Base-by-base conservation (phyloP, 257 asterid genomes). In the Penstemon newberryi region DNA sequence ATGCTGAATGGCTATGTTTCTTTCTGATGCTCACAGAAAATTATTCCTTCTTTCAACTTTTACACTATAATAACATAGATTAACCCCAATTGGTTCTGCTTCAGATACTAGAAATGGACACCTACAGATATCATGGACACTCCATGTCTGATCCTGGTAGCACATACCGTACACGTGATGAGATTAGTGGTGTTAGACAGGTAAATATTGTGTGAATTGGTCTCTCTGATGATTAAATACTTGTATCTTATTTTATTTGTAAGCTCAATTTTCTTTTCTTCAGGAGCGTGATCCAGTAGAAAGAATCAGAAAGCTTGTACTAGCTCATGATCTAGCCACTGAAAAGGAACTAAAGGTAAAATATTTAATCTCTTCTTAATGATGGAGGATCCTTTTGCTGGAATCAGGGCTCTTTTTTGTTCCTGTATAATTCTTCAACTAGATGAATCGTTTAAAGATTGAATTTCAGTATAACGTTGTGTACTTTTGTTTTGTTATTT, bases 131-230 rank as follows among this genome's bases (percentile, higher is more conserved):
- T 76, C 99, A 91, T 57, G 97, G 99, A 7, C 98, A 89, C 84
- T 94, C 98, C 69, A 89, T 91, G 97, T 94, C 99, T 65, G 99
- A 94, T 78, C 99, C 99, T 61, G 99, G 97, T 62, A 94, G 96
- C 88, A 89, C 99, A 60, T 94, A 94, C 57, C 96, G 99, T 25
- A 89, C 99, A 15, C 96, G 98, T 78, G 98, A 89, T 79, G 99
- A 87, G 81, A 87, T 94, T 72, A 74, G 86, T 75, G 97, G 93
- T 52, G 77, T 94, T 70, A 86, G 99, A 82, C 97, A 94, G 97
- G 99, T 93, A 13, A 45, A 44, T 45, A 61, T 71, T 59, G 7
- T 50, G 56, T 72, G 57, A 58, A 15, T 44, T 46, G 4, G 47
- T 70, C 44, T 60, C 36, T 57, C 37, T 56, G 63, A n/a, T 44